Conservation (phyloP, 2,329 filamentous ascomycete species). For the Colletotrichum musicola region DNA sequence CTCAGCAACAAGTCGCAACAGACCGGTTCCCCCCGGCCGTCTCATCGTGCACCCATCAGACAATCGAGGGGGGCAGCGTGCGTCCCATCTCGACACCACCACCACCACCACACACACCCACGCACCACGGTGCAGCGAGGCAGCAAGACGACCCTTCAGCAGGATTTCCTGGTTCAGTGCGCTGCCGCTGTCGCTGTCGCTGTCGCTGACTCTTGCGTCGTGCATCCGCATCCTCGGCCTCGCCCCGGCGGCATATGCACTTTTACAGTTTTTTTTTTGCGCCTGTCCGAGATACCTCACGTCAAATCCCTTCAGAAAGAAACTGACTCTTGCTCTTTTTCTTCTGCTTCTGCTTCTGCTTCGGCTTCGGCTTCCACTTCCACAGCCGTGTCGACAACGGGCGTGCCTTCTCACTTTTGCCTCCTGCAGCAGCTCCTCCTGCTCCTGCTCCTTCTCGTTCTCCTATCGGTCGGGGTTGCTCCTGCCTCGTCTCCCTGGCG, state of each 20-base stretch:
- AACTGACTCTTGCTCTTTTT: not conserved
- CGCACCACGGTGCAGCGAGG: not conserved
- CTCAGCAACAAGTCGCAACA: constrained; percentile 13
- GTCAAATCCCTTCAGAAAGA: no score
- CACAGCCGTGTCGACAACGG: constrained; percentile 18
- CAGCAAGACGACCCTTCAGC: not conserved
- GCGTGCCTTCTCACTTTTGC: no score
- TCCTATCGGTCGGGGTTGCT: no score
- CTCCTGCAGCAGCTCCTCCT: no score
- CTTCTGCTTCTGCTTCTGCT: no score
- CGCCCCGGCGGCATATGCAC: not conserved
- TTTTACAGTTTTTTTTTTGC: no score
- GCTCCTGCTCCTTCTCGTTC: no score
- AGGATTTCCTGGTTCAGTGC: constrained; percentile 21
- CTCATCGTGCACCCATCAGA: constrained; percentile 35
- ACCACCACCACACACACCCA: no score
- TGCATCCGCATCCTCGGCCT: not conserved
- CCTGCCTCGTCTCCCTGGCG: constrained; percentile 10
- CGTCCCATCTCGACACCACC: constrained; percentile 31
- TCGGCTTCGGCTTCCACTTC: not conserved
- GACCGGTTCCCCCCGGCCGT: constrained; percentile 29
- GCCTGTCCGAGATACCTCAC: no score
- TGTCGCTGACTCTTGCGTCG: no score
- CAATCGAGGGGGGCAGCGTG: constrained; percentile 26
- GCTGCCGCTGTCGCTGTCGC: constrained; percentile 17